These are phyloP conservation scores for Pythium coloratum DNA, from an alignment of 352 stramenopile species.

Conservation along the genomic window DNA sequence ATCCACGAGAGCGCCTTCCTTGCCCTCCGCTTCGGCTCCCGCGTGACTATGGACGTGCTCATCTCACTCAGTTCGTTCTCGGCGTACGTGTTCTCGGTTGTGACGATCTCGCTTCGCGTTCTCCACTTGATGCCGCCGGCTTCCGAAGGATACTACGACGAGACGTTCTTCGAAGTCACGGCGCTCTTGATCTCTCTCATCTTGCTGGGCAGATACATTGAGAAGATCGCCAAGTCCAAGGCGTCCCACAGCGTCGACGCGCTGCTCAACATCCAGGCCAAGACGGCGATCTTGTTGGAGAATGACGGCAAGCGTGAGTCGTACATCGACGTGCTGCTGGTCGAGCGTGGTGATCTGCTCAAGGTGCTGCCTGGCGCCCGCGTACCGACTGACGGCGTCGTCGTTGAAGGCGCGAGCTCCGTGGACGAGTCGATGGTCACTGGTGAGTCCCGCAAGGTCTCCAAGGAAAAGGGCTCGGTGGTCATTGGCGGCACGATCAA, in stretches of 20 bases:
- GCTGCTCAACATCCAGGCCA: constrained; percentile 69
- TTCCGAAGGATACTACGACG: constrained; percentile 15
- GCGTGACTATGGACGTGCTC: constrained; percentile 79
- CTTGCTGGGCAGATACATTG: constrained; percentile 72
- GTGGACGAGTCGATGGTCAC: constrained; percentile 84
- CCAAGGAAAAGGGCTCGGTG: constrained; percentile 52
- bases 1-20: constrained; percentile 74
- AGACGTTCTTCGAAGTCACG: constrained; percentile 79
- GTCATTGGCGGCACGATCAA: constrained; percentile 80
- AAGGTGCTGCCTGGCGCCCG: constrained; percentile 69
- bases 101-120: constrained; percentile 33
- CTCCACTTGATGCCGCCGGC: constrained; percentile 12
- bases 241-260: constrained; percentile 70
- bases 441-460: constrained; percentile 65
- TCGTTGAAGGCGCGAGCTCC: constrained; percentile 60
- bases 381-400: constrained; percentile 71
- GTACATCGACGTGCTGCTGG: constrained; percentile 77
- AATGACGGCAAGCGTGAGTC: constrained; percentile 43
- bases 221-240: constrained; percentile 67
- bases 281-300: constrained; percentile 89
- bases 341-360: constrained; percentile 66
- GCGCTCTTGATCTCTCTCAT: constrained; percentile 71
- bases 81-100: constrained; percentile 64
- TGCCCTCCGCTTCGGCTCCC: constrained; percentile 54
- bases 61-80: constrained; percentile 71